Base-by-base conservation (phyloP, 139 green algal genomes). In the Pycnococcus provasolii region DNA sequence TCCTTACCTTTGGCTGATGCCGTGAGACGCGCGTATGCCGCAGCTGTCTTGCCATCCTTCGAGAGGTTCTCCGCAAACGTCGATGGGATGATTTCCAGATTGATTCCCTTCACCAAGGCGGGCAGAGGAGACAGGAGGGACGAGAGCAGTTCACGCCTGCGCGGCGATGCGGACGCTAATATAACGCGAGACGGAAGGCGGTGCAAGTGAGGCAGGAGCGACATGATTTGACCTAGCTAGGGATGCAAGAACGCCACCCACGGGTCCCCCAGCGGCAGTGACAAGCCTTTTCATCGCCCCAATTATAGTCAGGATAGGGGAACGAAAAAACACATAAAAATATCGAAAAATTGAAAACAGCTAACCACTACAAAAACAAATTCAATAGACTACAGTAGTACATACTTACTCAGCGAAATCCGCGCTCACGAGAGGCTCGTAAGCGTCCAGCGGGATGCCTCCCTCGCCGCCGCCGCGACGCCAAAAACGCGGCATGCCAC, bases 21-120 rank as follows among this genome's bases (percentile, higher is more conserved):
- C 15, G 88, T 95, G 7, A 74, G 75, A 2, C 72, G n/a, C 0
- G 88, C 88, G 53, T 95, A 95, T 26, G 82, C 77, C 13, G 59
- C 80, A 6, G 75, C 77, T 1, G 42, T 74, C 1, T 52, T 41
- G 45, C 78, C 85, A 0, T 45, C 26, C 1, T 64, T 45, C 53
- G 91, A 88, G 5, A 95, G 59, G 39, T 76, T 82, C 75, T 95
- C 88, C 11, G 89, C 88, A 60, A 95, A 95, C 3, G 54, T 79
- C 41, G 81, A 89, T 1, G 79, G 67, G 6, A 88, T 47, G 41
- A 77, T 80, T 64, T 86, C 77, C 54, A 87, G 80, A 40, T 83
- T 83, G 0, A 92, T 42, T 6, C 87, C 87, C 54, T 11, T 7
- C 9, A 11, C 15, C 9, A 7, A 42, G n/a, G 6, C 6, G n/a